Evolutionary conservation across 805 yeast genomes (phyloP).

Genomic region (Metschnikowia chrysomelidarum): DNA sequence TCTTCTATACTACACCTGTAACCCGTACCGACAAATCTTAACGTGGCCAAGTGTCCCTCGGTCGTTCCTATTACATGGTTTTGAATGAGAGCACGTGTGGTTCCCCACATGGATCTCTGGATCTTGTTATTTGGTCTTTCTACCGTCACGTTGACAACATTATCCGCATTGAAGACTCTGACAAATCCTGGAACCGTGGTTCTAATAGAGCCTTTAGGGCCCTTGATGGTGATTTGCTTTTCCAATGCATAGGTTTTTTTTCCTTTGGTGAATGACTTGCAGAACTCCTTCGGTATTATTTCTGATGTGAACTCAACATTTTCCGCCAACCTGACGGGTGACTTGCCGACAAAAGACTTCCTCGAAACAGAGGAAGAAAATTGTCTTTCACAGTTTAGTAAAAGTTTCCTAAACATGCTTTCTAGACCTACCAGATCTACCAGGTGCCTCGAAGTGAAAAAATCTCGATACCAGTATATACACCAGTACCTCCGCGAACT

Average conservation of each 20-base stretch:
- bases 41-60: constrained; percentile 86
- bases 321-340: constrained; percentile 67
- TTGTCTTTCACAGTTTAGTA: constrained; percentile 14
- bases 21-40: constrained; percentile 95
- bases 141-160: constrained; percentile 54
- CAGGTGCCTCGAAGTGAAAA: too few relatives aligned
- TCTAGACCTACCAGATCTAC: too few relatives aligned
- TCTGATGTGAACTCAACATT: constrained; percentile 53
- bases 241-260: constrained; percentile 55
- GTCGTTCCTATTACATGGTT: constrained; percentile 85
- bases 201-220: constrained; percentile 72
- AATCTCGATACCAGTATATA: constrained; percentile 5
- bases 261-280: constrained; percentile 66
- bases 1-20: constrained; percentile 82
- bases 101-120: constrained; percentile 95
- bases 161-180: constrained; percentile 35
- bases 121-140: constrained; percentile 52
- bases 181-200: constrained; percentile 75
- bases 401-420: constrained; percentile 15
- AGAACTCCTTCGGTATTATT: constrained; percentile 49
- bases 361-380: constrained; percentile 14
- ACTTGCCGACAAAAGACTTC: constrained; percentile 72
- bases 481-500: constrained; percentile 11
- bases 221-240: constrained; percentile 57
- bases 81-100: constrained; percentile 72